Evolutionary conservation across 805 yeast genomes (phyloP), one percentile per base, ranked within the genome.

Genomic region (Barnettozyma vustinii): DNA sequence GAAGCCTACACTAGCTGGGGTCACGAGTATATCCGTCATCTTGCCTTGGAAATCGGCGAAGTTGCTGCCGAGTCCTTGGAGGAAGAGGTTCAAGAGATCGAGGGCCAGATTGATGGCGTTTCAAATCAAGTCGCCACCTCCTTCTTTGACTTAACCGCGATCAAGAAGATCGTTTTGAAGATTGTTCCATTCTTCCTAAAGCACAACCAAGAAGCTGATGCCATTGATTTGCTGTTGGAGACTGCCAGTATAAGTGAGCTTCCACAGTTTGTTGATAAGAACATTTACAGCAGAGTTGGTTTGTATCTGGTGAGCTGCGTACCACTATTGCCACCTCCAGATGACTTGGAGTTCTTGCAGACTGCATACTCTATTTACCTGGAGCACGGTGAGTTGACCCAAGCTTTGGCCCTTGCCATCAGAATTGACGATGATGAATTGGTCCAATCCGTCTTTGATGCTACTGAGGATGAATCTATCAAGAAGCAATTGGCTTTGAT

Each of bases 121-220:
- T n/a, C 43, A 25, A 32, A 46, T 21, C 44, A 47, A 20, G 45
- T 32, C 21, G 44, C 45, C 27, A 37, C 47, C 9, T 44, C 56
- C 10, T 43, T 50, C 44, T 68, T 67, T 46, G 59, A 67, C 16
- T 65, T 64, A 33, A 63, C 59, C 10, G 73, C 76, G 39, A 72
- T 94, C 54, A 68, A 85, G 47, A 73, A 77, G 42, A 75, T 94
- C 56, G 78, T 96, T 7, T 69, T 87, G 57, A 79, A 83, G 57
- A 83, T 94, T 57, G 91, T 87, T 37, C 97, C 96, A 36, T 86
- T 83, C 61, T 92, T 94, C 71, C 75, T 94, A 56, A 82, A 87
- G 62, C 97, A 92, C 70, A 92, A 94, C 64, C 98, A 97, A 39
- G 99, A 94, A 69, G 96, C 97, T 19, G 99, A 94, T 64, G 99